Conservation (phyloP, 257 asterid species). For the Eucommia ulmoides region DNA sequence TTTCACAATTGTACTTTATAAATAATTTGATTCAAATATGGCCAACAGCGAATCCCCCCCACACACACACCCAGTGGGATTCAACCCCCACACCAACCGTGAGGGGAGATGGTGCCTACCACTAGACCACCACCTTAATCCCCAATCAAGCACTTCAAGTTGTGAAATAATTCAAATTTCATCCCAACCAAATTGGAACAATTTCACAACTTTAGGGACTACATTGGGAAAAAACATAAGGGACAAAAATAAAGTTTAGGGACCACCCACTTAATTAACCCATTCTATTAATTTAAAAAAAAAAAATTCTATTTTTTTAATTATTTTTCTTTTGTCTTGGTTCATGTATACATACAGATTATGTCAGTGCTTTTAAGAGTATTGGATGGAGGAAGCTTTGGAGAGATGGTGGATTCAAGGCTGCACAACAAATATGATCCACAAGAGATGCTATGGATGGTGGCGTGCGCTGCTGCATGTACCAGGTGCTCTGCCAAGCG, state of each 20-base stretch:
- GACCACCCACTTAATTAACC: not conserved
- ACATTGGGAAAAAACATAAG: too few species aligned
- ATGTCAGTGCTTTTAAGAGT: slow-evolving; percentile 45
- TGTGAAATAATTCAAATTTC: too few species aligned
- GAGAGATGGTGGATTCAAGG: slow-evolving; percentile 59
- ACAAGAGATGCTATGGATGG: slow-evolving; percentile 64
- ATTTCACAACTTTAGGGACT: too few species aligned
- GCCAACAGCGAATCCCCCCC: too few species aligned
- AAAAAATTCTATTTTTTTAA: not conserved
- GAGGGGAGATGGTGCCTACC: too few species aligned
- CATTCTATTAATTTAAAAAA: not conserved
- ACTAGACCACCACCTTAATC: too few species aligned
- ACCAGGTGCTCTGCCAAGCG: slow-evolving; percentile 69
- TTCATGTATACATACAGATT: slow-evolving; percentile 28
- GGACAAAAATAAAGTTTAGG: too few species aligned
- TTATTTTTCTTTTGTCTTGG: not conserved
- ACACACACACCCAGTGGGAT: too few species aligned
- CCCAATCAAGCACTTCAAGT: too few species aligned
- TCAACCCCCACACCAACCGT: too few species aligned
- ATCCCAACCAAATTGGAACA: too few species aligned
- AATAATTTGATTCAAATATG: not conserved
- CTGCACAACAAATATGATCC: slow-evolving; percentile 47
- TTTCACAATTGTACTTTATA: too few species aligned
- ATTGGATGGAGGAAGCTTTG: slow-evolving; percentile 46
- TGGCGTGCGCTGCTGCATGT: slow-evolving; percentile 61